Percentiles rank a stretch among this genome's conserved stretches.
phyloP scores from a whole-genome alignment of 2,329 filamentous ascomycete species.

The Ascochyta koolunga region DNA sequence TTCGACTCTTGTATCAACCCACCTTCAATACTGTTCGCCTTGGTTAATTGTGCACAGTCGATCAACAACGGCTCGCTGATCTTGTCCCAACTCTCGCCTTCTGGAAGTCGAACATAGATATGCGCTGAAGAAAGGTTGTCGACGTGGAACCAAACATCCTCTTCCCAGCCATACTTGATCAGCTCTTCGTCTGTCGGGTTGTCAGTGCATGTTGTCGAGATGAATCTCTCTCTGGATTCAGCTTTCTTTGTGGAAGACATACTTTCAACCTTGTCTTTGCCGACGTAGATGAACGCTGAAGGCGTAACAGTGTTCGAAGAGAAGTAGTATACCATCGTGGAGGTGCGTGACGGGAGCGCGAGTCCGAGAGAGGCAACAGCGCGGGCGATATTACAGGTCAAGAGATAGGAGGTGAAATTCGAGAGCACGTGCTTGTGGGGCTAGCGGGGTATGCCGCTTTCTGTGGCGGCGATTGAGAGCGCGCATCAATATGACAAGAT shows the following conservation, averaged over 20 bases:
- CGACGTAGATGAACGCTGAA: slow-evolving; percentile 88
- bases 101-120: slow-evolving; percentile 85
- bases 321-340: slow-evolving; percentile 91
- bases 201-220: too few relatives aligned
- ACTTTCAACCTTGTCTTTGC: slow-evolving; percentile 99
- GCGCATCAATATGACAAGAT: too few relatives aligned
- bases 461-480: not conserved
- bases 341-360: not conserved
- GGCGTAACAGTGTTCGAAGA: slow-evolving; percentile 84
- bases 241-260: slow-evolving; percentile 43
- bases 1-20: not conserved
- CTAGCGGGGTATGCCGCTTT: slow-evolving; percentile 27
- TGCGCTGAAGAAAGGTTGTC: slow-evolving; percentile 97
- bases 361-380: slow-evolving; percentile 1
- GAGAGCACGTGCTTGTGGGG: slow-evolving; percentile 36
- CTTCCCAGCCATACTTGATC: slow-evolving; percentile 91
- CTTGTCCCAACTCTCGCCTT: slow-evolving; percentile 81
- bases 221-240: not conserved
- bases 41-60: slow-evolving; percentile 96
- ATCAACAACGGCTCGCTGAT: slow-evolving; percentile 76
- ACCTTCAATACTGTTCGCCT: slow-evolving; percentile 98
- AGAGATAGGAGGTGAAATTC: slow-evolving; percentile 29
- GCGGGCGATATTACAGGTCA: slow-evolving; percentile 10
- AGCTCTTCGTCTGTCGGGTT: slow-evolving; percentile 82
- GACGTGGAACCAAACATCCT: slow-evolving; percentile 98